phyloP scores from a whole-genome alignment of 148 eudicot species.

The Amaranthus hypochondriacus region DNA sequence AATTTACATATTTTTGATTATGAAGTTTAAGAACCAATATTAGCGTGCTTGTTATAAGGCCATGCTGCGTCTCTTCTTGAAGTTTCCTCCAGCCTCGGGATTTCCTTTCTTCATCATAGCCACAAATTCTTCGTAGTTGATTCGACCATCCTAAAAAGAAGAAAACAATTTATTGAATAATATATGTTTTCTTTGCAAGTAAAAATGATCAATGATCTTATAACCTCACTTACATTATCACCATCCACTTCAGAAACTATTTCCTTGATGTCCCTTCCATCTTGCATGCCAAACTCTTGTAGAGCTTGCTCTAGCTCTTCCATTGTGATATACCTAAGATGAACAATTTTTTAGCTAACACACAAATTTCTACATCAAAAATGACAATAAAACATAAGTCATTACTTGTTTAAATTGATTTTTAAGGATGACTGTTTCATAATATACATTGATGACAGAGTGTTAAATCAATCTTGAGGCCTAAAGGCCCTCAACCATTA shows the following conservation, averaged over 20 bases:
- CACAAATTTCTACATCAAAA: no score
- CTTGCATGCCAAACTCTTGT: slow-evolving; percentile 69
- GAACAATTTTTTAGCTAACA: no score
- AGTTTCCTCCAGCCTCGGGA: slow-evolving; percentile 42
- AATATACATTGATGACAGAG: no score
- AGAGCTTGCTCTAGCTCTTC: slow-evolving; percentile 97
- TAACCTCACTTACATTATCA: slow-evolving; percentile 58
- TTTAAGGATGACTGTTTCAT: no score
- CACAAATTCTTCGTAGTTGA: slow-evolving; percentile 75
- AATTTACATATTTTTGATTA: no score
- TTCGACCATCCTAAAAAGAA: slow-evolving; percentile 59
- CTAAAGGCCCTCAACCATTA: no score
- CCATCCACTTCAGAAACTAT: slow-evolving; percentile 80
- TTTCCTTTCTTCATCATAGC: slow-evolving; percentile 79
- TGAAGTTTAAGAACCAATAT: no score
- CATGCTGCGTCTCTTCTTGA: slow-evolving; percentile 41
- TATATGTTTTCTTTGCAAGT: background rate
- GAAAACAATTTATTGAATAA: background rate
- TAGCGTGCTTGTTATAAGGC: slow-evolving; percentile 9
- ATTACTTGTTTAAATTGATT: no score
- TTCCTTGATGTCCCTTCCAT: slow-evolving; percentile 78
- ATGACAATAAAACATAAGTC: no score
- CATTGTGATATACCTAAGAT: slow-evolving; percentile 62
- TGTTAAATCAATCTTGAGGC: no score
- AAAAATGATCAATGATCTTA: background rate